Evolutionary conservation across 805 yeast genomes (phyloP), one percentile per base, ranked within the genome.

Genomic region (Saccharomycopsis sp.): DNA sequence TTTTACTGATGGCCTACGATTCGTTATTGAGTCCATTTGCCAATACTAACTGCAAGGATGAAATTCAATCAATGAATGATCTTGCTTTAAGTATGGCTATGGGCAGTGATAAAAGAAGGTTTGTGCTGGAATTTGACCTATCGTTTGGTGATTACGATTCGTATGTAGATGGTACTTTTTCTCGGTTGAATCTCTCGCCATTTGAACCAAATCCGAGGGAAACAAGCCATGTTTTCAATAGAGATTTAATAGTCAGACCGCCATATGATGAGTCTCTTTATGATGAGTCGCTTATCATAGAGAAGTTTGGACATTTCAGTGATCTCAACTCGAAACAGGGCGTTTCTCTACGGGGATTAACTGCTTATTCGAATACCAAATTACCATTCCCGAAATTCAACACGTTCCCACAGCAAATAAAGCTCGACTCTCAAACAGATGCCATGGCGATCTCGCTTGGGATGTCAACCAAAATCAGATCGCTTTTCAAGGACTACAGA

Each of bases 1-100:
- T 74, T 47, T 72, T 76, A 58, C 60, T 73, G 53, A 60, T 78
- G 34, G 70, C 72, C 29, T 73, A 78, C 69, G 89, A 83, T 64
- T 63, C 81, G 38, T 66, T 75, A 29, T 75, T 76, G 61, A 57
- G 75, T 1, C 59, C 79, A 25, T 71, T 74, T 44, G 49, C 49
- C 12, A 44, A 44, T n/a, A 65, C 78, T 55, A 77, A 79, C 54
- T 66, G 73, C 9, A 59, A 65, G 0, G 57, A 62, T 14, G 66
- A 71, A 9, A 64, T 68, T 0, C 65, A 44, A 44, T 44, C 72
- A 2, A 80, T 85, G 81, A 69, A 70, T 19, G 71, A 71, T 2
- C 66, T 86, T 2, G 75, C 42, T 69, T 72, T 54, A 71, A 38
- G 78, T 0, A 64, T 84, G 24, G 71, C 76, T 29, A 47, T 50